Evolutionary conservation across 306 rosid genomes (phyloP).

Genomic region (Acacia acuminata): DNA sequence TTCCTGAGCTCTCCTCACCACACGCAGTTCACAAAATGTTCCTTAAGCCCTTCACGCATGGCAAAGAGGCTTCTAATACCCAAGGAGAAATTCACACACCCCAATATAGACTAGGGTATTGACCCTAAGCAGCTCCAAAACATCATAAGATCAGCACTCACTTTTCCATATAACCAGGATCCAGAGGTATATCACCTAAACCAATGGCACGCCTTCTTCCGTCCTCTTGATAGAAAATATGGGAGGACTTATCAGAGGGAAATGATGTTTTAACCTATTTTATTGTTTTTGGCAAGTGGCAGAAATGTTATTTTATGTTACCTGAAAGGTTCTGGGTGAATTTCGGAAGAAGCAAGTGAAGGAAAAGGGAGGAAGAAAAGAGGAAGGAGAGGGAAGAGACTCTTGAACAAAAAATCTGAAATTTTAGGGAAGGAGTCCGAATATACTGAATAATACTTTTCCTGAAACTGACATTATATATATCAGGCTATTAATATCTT

Average conservation of each 20-base stretch:
- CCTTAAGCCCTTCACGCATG: not conserved
- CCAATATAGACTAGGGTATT: not conserved
- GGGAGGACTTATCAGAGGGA: not conserved
- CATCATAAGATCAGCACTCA: not conserved
- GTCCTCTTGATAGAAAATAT: not conserved
- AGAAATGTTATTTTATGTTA: not conserved
- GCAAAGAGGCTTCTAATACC: not conserved
- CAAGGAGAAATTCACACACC: not conserved
- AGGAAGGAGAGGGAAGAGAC: too few species aligned
- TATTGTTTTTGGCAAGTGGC: not conserved
- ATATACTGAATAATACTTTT: too few species aligned
- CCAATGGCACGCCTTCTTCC: not conserved
- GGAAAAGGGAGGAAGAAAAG: too few species aligned
- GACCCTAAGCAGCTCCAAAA: not conserved
- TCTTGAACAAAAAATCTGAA: too few species aligned
- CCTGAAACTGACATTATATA: too few species aligned
- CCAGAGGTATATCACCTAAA: not conserved
- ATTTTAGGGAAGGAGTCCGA: too few species aligned
- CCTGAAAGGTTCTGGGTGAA: too few species aligned
- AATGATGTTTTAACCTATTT: not conserved
- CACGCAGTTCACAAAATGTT: not conserved
- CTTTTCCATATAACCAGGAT: not conserved
- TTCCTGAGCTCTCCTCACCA: not conserved
- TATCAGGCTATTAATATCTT: too few species aligned
- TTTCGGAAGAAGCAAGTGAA: too few species aligned